Evolutionary conservation across 768 basidiomycete genomes (phyloP), one percentile per base, ranked within the genome.

Genomic region (Mycena floridula): DNA sequence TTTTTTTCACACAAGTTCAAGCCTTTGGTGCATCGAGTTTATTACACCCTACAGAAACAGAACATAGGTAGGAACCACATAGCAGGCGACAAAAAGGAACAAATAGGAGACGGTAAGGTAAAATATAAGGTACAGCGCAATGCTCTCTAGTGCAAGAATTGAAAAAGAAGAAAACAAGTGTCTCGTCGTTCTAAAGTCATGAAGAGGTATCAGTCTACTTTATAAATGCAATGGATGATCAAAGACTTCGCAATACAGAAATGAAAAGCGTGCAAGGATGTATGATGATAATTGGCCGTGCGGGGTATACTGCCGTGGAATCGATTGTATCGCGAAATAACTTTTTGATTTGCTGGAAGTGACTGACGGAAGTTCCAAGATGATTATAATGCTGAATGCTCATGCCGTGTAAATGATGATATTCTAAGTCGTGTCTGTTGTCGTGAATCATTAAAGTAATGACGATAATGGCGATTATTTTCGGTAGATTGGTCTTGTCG

Each of bases 221-320:
- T 35, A 18, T 15, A 7, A 35, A 35, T 35, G 32, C 32, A 35
- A 35, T 35, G 3, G 32, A 35, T 35, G 32, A 18, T 3, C 32
- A 35, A n/a, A n/a, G n/a, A 35, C 32, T 35, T 35, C 32, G 32
- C 32, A 35, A 35, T 35, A 35, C 32, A 35, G n/a, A 35, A 35
- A 15, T 35, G 32, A 18, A 18, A 35, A 15, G 32, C 32, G 32
- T 35, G 32, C 32, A 35, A 15, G 32, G 32, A 35, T 35, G 18
- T 35, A n/a, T 35, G 32, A 35, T 35, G 32, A 15, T 13, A 35
- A 35, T 35, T 35, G 32, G 32, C 32, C 15, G 32, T 35, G 32
- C 32, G 32, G 32, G 32, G 32, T 35, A 35, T 35, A 35, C 32
- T 35, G 32, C 32, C 32, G 18, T n/a, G n/a, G n/a, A n/a, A n/a